Conservation (phyloP, 2,329 filamentous ascomycete genomes). For the Monascus ruber region DNA sequence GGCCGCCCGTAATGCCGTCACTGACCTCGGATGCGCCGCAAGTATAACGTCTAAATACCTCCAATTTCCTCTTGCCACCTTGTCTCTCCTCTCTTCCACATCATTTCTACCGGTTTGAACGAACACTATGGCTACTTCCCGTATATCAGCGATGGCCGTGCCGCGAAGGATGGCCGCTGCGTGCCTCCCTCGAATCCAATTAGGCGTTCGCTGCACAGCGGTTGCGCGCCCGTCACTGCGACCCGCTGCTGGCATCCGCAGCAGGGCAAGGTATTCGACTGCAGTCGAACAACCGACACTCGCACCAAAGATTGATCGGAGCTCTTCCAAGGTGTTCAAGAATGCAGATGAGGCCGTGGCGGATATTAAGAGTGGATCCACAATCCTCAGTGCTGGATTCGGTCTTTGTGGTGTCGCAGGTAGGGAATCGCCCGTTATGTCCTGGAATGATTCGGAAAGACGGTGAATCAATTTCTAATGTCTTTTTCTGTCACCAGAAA, state of each 20-base stretch:
- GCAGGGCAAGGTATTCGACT: slow-evolving; percentile 11
- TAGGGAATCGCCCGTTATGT: slow-evolving; percentile 19
- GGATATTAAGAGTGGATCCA: slow-evolving; percentile 59
- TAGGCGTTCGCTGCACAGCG: slow-evolving; percentile 8
- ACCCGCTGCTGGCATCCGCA: not conserved
- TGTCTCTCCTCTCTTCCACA: slow-evolving; percentile 2
- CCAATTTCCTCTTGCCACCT: slow-evolving; percentile 1
- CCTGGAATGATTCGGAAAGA: too few species aligned
- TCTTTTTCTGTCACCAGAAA: slow-evolving; percentile 38
- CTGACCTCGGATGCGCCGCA: not conserved
- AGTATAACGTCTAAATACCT: not conserved
- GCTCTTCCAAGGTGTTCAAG: slow-evolving; percentile 25
- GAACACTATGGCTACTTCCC: slow-evolving; percentile 14
- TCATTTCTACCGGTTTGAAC: not conserved
- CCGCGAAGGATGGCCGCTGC: slow-evolving; percentile 13
- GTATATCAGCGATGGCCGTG: slow-evolving; percentile 12
- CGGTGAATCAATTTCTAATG: too few species aligned
- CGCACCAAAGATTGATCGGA: slow-evolving; percentile 18
- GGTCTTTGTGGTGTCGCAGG: slow-evolving; percentile 68
- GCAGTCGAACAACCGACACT: slow-evolving; percentile 7
- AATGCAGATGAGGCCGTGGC: slow-evolving; percentile 56
- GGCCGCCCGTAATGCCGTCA: not conserved
- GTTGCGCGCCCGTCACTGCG: slow-evolving; percentile 5
- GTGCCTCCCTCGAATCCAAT: slow-evolving; percentile 12
- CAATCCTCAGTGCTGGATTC: slow-evolving; percentile 65